Base-by-base conservation (phyloP, 2,329 filamentous ascomycete genomes). In the Xylaria polymorpha region DNA sequence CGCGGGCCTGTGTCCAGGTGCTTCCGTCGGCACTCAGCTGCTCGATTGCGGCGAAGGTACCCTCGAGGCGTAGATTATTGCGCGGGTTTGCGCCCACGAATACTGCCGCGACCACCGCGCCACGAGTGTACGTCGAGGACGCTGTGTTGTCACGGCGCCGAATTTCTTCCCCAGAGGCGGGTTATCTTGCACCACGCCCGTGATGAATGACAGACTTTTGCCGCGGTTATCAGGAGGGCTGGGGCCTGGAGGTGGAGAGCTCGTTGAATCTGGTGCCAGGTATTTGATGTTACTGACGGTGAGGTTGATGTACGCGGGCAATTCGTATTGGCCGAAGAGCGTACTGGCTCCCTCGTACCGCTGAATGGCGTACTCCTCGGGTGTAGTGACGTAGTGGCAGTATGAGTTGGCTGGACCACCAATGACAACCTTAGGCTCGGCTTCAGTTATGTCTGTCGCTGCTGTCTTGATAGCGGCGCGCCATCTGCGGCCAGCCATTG, bases 331-430 rank as follows among this genome's bases (percentile, higher is more conserved):
- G 0, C 95, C 95, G 78, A 92, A 96, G 1, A 98, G 88, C 0
- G 95, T 98, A 7, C 92, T 95, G 0, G 93, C 95, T n/a, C 94
- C 95, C 82, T 98, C 95, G 81, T 98, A 98, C 10, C 95, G 91
- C 81, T 98, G 95, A 55, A 96, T 84, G 14, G 83, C 82, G 79
- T 96, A 97, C 79, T 97, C 92, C 79, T 97, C 92, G 35, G 90
- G 87, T 0, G 94, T 95, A 1, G 90, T 81, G 67, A 94, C 89
- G 79, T 95, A 95, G 80, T 95, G 92, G 25, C 92, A 90, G 79
- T 98, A 98, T 44, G 89, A 94, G 79, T 98, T 98, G 39, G 93
- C 93, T 0, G 94, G 94, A 0, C 92, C 94, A 4, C 94, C 94
- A 1, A 97, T 85, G 0, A 97, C 91, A 0, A 97, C 93, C 15